Evolutionary conservation across 139 green algal genomes (phyloP), one percentile per base, ranked within the genome.

Genomic region (Chlamydomonas sp.): DNA sequence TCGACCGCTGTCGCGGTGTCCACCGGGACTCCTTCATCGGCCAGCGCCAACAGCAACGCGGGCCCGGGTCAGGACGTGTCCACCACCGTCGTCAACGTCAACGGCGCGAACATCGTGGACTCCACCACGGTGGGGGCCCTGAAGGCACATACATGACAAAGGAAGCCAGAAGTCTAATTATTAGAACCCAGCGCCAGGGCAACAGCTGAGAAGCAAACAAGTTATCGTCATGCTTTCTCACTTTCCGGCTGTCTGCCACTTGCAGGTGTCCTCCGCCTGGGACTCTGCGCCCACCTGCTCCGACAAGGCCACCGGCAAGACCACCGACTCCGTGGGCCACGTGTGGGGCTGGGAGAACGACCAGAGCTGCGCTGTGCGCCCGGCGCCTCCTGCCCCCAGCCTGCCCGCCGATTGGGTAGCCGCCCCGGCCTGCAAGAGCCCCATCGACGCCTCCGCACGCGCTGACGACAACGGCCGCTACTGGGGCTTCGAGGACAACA

Each of bases 101-200:
- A 80, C 73, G 83, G 83, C 16, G 62, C 75, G 72, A 87, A 72
- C n/a, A 75, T 80, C 17, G 83, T 87, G 20, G 66, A 80, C 60
- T 4, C 1, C 81, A 64, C 60, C 18, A 86, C 2, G 3, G 63
- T 66, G 31, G 31, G 31, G 31, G 31, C 31, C 31, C 31, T 49
- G 31, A 49, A 49, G 31, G 31, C 31, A 49, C 31, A 49, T 49
- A 49, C 31, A 49, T 49, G 31, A 49, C 31, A 49, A 49, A 49
- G 31, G 31, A 49, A 49, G 31, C 31, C 31, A 49, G 31, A 49
- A 49, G 31, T 49, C 31, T 49, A 49, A 49, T 49, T 49, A 49
- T 49, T 49, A 49, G 31, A 49, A 49, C 31, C 31, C 31, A 49
- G 31, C 31, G 31, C 31, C 31, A 49, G 31, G 31, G 31, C 31